Evolutionary conservation across 179 eudicot species (phyloP).

Genomic region (Silene coronaria): DNA sequence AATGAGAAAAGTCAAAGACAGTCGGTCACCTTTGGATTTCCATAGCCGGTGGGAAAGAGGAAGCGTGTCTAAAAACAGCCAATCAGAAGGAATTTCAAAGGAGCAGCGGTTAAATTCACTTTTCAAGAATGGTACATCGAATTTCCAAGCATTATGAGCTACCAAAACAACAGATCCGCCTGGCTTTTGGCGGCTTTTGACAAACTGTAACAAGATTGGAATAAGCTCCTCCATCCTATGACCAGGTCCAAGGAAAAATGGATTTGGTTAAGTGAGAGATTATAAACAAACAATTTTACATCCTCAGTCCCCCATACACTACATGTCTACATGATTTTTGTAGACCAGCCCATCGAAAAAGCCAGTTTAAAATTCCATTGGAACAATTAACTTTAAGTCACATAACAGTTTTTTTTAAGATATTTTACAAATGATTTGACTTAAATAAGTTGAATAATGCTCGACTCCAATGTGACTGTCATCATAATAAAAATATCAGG

Average conservation of each 20-base stretch:
- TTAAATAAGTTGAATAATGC: too few relatives aligned
- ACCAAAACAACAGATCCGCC: slow-evolving; percentile 58
- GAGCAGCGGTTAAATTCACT: slow-evolving; percentile 54
- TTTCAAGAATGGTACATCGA: slow-evolving; percentile 72
- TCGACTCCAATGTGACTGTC: too few relatives aligned
- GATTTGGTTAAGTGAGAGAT: slow-evolving; percentile 12
- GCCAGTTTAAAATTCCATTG: too few relatives aligned
- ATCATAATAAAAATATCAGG: too few relatives aligned
- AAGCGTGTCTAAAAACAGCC: slow-evolving; percentile 75
- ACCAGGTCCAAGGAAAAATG: slow-evolving; percentile 7
- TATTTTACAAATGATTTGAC: too few relatives aligned
- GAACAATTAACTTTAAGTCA: too few relatives aligned
- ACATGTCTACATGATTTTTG: too few relatives aligned
- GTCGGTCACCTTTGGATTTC: slow-evolving; percentile 57
- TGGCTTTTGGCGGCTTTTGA: slow-evolving; percentile 68
- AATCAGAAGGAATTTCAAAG: slow-evolving; percentile 60
- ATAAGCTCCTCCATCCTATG: slow-evolving; percentile 80
- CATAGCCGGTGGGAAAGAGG: slow-evolving; percentile 56
- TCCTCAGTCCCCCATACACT: too few relatives aligned
- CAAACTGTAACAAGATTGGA: slow-evolving; percentile 63
- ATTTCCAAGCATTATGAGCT: slow-evolving; percentile 64
- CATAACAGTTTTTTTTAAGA: too few relatives aligned
- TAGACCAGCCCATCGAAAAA: too few relatives aligned
- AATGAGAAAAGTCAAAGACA: not conserved
- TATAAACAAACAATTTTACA: too few relatives aligned